phyloP scores from a whole-genome alignment of 148 eudicot genomes.

The Mesembryanthemum crystallinum region DNA sequence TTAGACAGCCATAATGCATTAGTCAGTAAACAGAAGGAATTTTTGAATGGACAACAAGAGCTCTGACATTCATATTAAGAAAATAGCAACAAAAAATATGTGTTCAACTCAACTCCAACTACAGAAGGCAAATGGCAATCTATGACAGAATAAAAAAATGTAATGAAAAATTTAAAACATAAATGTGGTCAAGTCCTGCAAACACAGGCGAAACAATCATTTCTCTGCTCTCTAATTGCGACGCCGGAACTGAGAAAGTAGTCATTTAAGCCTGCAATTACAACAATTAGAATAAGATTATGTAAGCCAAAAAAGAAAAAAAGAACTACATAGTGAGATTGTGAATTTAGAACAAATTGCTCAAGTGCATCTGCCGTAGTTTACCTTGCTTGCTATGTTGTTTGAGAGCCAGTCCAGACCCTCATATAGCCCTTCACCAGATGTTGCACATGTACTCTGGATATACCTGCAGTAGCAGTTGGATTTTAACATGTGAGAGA shows the following conservation, averaged over 20 bases:
- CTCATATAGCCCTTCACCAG: conserved; percentile 74
- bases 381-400: conserved; percentile 72
- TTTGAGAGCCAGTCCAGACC: conserved; percentile 78
- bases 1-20: too few relatives aligned
- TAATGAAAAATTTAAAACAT: background rate
- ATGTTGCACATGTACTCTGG: conserved; percentile 74
- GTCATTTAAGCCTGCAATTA: conserved; percentile 20
- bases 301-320: background rate
- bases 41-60: background rate
- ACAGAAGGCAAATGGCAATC: conserved; percentile 10
- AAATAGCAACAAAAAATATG: background rate
- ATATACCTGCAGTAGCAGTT: conserved; percentile 47
- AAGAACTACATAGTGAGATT: too few relatives aligned
- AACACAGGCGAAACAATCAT: background rate
- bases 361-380: background rate
- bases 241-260: background rate
- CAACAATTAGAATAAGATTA: background rate
- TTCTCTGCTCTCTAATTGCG: conserved; percentile 4
- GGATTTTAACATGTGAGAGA: background rate
- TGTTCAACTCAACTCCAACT: too few relatives aligned
- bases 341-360: background rate
- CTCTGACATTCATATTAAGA: conserved; percentile 9
- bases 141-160: conserved; percentile 3
- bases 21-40: too few relatives aligned
- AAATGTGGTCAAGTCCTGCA: background rate